Conservation (phyloP, 257 asterid genomes). For the Solanum pimpinellifolium region DNA sequence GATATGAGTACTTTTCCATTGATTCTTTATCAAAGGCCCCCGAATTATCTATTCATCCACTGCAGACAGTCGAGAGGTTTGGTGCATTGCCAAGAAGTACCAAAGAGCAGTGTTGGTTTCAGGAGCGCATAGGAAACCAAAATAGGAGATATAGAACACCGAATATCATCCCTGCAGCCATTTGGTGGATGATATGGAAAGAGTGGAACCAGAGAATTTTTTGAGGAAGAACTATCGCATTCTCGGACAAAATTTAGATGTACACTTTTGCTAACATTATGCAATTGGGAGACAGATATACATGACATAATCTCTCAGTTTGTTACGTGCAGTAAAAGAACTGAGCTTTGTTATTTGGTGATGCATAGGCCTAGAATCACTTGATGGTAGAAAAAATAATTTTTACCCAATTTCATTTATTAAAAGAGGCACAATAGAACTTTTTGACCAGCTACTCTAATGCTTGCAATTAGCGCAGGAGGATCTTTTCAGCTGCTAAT, state of each 20-base stretch:
- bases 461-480: not conserved
- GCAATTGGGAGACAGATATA: not conserved
- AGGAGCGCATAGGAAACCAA: not conserved
- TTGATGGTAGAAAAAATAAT: not conserved
- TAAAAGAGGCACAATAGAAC: not conserved
- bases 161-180: not conserved
- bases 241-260: not conserved
- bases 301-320: not conserved
- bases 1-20: not conserved
- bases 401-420: not conserved
- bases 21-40: not conserved
- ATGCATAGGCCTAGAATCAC: not conserved
- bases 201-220: not conserved
- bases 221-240: not conserved
- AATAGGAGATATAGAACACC: not conserved
- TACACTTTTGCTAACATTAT: not conserved
- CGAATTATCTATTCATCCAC: not conserved
- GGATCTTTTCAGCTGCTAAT: not conserved
- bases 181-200: not conserved
- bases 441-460: not conserved
- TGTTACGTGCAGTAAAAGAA: not conserved
- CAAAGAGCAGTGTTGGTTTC: not conserved
- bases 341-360: not conserved
- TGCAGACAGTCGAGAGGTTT: not conserved
- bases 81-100: not conserved